Percentiles rank a stretch among this genome's conserved stretches.
These are phyloP conservation scores for Trichoderma asperellum DNA, from an alignment of 2,329 filamentous ascomycete species.

Conservation along the genomic window DNA sequence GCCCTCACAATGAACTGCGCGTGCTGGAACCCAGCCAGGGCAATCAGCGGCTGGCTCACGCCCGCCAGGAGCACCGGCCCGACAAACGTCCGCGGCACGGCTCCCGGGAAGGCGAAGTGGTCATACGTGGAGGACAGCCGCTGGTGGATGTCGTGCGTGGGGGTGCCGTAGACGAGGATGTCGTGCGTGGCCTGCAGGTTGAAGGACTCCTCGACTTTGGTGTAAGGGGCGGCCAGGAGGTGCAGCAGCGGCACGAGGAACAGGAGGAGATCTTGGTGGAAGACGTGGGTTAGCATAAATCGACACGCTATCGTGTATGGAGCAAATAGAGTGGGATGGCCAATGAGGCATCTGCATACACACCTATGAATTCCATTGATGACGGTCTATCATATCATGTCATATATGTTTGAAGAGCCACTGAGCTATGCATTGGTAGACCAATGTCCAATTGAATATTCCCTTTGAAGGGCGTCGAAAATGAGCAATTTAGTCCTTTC, in stretches of 20 bases:
- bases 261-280: slow-evolving; percentile 35
- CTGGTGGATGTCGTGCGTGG: slow-evolving; percentile 56
- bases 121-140: slow-evolving; percentile 73
- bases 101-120: slow-evolving; percentile 87
- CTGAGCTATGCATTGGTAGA: not conserved
- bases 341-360: not conserved
- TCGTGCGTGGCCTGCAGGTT: slow-evolving; percentile 95
- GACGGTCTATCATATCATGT: not conserved
- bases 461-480: not conserved
- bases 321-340: not conserved
- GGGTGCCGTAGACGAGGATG: slow-evolving; percentile 79
- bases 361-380: slow-evolving; percentile 20
- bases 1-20: slow-evolving; percentile 69
- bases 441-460: not conserved
- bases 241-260: slow-evolving; percentile 69
- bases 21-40: slow-evolving; percentile 57
- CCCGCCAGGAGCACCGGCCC: slow-evolving; percentile 78
- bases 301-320: not conserved
- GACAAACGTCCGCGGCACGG: slow-evolving; percentile 88
- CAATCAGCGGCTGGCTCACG: slow-evolving; percentile 68
- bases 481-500: not conserved
- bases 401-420: not conserved
- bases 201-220: slow-evolving; percentile 98
- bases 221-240: slow-evolving; percentile 78
- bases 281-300: not conserved